Conservation (phyloP, 345 rosid species). For the Citrus mangshanensis region DNA sequence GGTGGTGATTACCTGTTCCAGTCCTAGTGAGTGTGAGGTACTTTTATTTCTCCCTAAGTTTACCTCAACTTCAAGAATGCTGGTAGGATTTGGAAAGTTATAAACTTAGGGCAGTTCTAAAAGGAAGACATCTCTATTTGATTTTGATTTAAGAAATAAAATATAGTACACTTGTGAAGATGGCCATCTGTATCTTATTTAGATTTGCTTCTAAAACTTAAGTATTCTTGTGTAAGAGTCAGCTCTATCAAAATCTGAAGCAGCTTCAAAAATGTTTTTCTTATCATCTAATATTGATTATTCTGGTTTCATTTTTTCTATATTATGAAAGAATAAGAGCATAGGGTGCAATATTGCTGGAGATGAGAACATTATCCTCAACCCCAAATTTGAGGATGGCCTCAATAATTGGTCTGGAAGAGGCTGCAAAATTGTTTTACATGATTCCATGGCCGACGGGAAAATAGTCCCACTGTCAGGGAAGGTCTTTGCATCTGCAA, state of each 20-base stretch:
- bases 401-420: constrained; percentile 88
- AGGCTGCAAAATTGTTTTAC: constrained; percentile 76
- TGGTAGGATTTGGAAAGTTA: background rate
- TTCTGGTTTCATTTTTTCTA: background rate
- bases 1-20: constrained; percentile 52
- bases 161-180: no score
- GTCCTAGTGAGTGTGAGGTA: constrained; percentile 46
- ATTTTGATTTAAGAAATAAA: no score
- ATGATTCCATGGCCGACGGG: constrained; percentile 76
- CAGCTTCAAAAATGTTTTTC: background rate
- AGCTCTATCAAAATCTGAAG: background rate
- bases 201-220: background rate
- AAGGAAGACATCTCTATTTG: background rate
- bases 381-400: constrained; percentile 80
- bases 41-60: background rate
- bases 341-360: constrained; percentile 20
- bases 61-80: background rate
- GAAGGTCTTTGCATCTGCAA: constrained; percentile 68
- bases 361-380: constrained; percentile 58
- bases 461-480: constrained; percentile 69
- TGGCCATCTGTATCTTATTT: background rate
- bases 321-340: constrained; percentile 22
- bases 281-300: background rate
- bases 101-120: background rate
- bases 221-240: background rate